Evolutionary conservation across 1,139 yeast species (phyloP), one percentile per base, ranked within the genome.

Genomic region (Yamadazyma atlantica): DNA sequence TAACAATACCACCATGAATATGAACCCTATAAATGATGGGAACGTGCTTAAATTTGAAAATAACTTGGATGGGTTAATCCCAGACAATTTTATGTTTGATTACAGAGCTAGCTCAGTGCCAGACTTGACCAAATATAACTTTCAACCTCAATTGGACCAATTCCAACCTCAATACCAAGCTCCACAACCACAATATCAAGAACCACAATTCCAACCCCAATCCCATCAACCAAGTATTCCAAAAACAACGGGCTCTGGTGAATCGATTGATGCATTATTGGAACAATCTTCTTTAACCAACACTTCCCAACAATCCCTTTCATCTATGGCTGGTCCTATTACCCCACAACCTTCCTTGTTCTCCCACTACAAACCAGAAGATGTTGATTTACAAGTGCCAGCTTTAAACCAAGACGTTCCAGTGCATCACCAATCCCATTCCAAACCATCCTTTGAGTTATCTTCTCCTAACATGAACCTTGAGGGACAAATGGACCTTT

Each of bases 101-200:
- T 35, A 35, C 18, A 53, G 64, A 31, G 61, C 66, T 10, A 52
- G 51, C 29, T 60, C 66, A 2, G 60, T 52, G 5, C 67, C 67
- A 11, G 62, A 60, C 46, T 53, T 62, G 42, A 50, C 54, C 2
- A 51, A 49, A 29, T 48, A 36, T 33, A 37, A 45, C 26, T 23
- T 37, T 11, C 38, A 25, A 21, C 32, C 41, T 2, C 35, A 38
- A 26, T 35, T 40, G 23, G 36, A 32, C 36, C 48, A 37, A 30
- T 29, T 38, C 10, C 39, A 42, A 33, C n/a, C n/a, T n/a, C 29
- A n/a, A 26, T 16, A 10, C 4, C 29, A 28, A 28, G 13, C 21
- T 4, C 14, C 29, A 26, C 13, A 11, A 11, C 5, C 5, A 11
- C 27, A 24, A 24, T 6, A 9, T 4, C 29, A 26, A 26, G 9